A percentile compares a stretch with the other conserved stretches of the same genome.
These are phyloP conservation scores for Dichotomopilus funicola DNA, from an alignment of 2,329 filamentous ascomycete genomes.

Conservation along the genomic window DNA sequence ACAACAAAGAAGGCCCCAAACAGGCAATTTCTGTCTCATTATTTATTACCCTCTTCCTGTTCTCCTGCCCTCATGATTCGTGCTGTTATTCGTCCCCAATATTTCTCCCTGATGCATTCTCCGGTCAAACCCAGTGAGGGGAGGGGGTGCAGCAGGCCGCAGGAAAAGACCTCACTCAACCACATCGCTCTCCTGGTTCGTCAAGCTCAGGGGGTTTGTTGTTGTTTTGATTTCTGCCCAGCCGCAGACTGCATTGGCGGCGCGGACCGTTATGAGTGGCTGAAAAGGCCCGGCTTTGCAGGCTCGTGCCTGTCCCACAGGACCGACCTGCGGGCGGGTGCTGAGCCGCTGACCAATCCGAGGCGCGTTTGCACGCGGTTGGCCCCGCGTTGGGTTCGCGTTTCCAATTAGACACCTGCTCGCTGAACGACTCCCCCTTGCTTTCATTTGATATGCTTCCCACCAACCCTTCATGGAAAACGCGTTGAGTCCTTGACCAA, in stretches of 20 bases:
- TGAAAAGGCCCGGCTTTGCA: constrained; percentile 2
- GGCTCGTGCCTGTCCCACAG: not conserved
- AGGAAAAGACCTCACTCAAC: no score
- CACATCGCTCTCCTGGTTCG: constrained; percentile 5
- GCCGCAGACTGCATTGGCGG: constrained; percentile 8
- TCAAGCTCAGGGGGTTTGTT: constrained; percentile 16
- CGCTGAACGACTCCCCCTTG: not conserved
- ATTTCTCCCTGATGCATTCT: no score
- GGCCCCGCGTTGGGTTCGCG: constrained; percentile 3
- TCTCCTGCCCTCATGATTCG: no score
- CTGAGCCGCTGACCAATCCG: constrained; percentile 1
- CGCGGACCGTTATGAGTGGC: constrained; percentile 14
- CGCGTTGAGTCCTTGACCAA: no score
- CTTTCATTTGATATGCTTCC: not conserved
- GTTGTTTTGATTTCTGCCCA: constrained; percentile 22
- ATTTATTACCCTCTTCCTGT: no score
- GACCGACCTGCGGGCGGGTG: not conserved
- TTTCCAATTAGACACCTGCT: not conserved
- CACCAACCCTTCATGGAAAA: not conserved
- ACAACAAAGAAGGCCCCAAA: no score
- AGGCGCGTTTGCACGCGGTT: constrained; percentile 1
- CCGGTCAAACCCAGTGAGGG: no score
- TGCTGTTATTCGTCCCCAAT: no score
- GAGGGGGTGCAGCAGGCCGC: no score
- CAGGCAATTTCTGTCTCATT: no score